phyloP scores from a whole-genome alignment of 352 stramenopile genomes.

The Phytophthora nicotianae region DNA sequence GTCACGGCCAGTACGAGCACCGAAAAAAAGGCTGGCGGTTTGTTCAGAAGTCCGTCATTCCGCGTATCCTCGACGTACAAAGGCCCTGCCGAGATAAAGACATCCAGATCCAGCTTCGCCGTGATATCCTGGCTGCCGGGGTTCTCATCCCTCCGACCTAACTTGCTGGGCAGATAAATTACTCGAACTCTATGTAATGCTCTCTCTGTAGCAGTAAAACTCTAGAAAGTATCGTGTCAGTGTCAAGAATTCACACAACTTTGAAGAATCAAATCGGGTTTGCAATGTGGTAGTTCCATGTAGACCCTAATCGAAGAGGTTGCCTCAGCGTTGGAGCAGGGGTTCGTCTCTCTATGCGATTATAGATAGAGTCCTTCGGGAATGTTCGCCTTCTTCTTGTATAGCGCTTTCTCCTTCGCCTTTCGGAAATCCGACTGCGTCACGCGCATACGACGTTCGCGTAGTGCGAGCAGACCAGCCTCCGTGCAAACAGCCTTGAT shows the following conservation, averaged over 20 bases:
- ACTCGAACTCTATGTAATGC: slow-evolving; percentile 11
- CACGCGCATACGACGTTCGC: slow-evolving; percentile 99
- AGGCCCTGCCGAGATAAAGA: slow-evolving; percentile 20
- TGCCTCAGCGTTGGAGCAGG: slow-evolving; percentile 8
- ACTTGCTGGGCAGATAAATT: slow-evolving; percentile 25
- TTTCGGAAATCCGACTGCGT: slow-evolving; percentile 99
- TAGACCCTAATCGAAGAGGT: slow-evolving; percentile 24
- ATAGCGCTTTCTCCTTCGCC: slow-evolving; percentile 99
- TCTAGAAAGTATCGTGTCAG: slow-evolving; percentile 23
- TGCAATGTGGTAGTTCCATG: slow-evolving; percentile 28
- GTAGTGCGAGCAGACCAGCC: slow-evolving; percentile 97
- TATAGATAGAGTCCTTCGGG: slow-evolving; percentile 99
- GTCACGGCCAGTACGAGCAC: slow-evolving; percentile 6
- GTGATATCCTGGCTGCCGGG: slow-evolving; percentile 45
- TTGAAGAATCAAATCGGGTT: slow-evolving; percentile 26
- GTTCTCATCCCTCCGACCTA: slow-evolving; percentile 33
- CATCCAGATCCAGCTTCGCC: slow-evolving; percentile 25
- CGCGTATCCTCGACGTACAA: slow-evolving; percentile 16
- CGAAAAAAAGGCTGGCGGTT: slow-evolving; percentile 20
- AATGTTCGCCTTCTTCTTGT: slow-evolving; percentile 99
- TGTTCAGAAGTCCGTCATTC: slow-evolving; percentile 29
- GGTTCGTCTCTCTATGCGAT: slow-evolving; percentile 34
- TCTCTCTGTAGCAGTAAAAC: slow-evolving; percentile 16
- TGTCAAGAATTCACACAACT: slow-evolving; percentile 21
- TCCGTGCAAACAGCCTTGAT: slow-evolving; percentile 99